Conservation (phyloP, 345 rosid species). For the Camelina hispida region DNA sequence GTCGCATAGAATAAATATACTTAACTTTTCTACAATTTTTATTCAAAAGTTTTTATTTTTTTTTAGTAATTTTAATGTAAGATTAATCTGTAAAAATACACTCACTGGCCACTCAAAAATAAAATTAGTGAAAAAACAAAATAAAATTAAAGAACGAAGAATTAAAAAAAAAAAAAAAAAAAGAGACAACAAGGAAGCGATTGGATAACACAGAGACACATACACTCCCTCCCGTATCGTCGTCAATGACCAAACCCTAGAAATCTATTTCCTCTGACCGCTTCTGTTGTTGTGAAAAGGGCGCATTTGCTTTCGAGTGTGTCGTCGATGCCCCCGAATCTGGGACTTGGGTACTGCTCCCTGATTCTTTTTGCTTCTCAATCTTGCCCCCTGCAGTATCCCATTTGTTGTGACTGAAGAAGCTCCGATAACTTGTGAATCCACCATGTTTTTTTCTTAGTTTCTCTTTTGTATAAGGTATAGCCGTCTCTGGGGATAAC, state of each 20-base stretch:
- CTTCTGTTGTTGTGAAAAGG: constrained; percentile 20
- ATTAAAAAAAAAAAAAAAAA: background rate
- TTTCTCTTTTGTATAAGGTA: background rate
- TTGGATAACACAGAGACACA: constrained; percentile 39
- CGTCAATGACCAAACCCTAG: constrained; percentile 43
- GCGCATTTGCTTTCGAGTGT: constrained; percentile 21
- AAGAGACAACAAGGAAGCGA: constrained; percentile 15
- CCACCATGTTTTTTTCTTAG: background rate
- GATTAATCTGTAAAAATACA: background rate
- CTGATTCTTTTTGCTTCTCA: background rate
- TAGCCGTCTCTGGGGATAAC: background rate
- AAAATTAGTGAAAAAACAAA: background rate
- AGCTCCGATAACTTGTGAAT: constrained; percentile 16
- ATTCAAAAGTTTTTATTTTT: background rate
- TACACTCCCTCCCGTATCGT: constrained; percentile 2
- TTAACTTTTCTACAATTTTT: background rate
- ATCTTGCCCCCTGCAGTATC: background rate
- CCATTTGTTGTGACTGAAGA: background rate
- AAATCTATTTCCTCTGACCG: constrained; percentile 33
- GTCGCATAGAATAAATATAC: background rate
- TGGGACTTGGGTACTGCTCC: constrained; percentile 28
- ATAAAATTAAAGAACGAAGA: background rate
- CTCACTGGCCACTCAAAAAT: too few species aligned
- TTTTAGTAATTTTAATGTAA: background rate
- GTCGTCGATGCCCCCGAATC: constrained; percentile 35